Evolutionary conservation across 331 rosid species (phyloP).

Genomic region (Quercus phellos): DNA sequence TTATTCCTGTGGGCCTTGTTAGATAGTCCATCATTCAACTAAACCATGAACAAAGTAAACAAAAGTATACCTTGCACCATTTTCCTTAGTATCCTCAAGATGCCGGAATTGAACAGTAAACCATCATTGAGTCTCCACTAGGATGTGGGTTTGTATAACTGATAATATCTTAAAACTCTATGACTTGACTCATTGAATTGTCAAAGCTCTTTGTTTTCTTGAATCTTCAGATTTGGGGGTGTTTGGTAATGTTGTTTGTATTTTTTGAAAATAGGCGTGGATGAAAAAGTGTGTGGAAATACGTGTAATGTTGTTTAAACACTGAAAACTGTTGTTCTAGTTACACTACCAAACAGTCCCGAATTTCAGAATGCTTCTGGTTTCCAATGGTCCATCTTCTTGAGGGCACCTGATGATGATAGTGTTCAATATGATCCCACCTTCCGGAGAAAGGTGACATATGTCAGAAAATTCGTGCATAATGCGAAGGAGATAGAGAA

Average conservation of each 20-base stretch:
- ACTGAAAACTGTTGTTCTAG: too few relatives aligned
- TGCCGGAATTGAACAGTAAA: background rate
- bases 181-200: constrained; percentile 1
- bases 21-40: constrained; percentile 2
- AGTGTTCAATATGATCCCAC: constrained; percentile 3
- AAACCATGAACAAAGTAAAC: background rate
- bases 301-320: too few relatives aligned
- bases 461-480: constrained; percentile 4
- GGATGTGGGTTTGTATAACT: background rate
- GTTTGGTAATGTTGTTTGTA: too few relatives aligned
- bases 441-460: background rate
- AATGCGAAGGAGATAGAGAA: background rate
- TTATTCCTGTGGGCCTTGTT: background rate
- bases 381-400: background rate
- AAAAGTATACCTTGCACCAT: constrained; percentile 15
- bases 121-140: background rate
- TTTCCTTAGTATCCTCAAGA: background rate
- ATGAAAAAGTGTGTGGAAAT: too few relatives aligned
- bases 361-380: constrained; percentile 7
- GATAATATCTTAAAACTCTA: background rate
- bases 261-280: too few relatives aligned
- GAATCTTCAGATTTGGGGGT: constrained; percentile 1
- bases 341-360: too few relatives aligned
- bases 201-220: background rate
- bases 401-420: background rate